Base-by-base conservation (phyloP, 2,329 filamentous ascomycete genomes). In the Rhynchosporium secalis region DNA sequence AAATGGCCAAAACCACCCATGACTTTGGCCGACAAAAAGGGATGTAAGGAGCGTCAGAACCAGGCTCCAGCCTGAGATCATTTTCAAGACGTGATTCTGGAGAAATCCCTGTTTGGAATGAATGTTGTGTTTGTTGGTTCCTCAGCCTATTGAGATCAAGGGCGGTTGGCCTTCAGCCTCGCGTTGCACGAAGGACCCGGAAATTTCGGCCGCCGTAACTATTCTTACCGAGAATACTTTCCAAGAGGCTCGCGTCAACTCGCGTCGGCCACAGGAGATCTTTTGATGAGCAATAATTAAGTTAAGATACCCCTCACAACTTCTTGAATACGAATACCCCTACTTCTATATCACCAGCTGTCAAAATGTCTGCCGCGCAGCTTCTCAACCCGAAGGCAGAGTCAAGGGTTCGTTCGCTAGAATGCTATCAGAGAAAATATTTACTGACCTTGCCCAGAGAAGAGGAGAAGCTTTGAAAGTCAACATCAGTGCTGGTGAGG, bases 341-440 rank as follows among this genome's bases (percentile, higher is more conserved):
- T 45, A 54, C 61, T 45, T 48, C 65, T 61, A 61, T 47, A 64
- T 66, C 49, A 51, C 33, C 29, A 59, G 58, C 40, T 64, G 57
- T 62, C 66, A 77, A 69, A 66, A 98, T 98, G 95, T 98, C 93
- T 80, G 95, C 95, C 72, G 93, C 95, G 75, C 94, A 98, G 81
- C 88, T 99, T 74, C 89, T 99, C 70, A 99, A 99, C 79, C 95
- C 95, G 66, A 99, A 99, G 83, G 95, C 95, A 74, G 95, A 99
- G 82, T 97, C 93, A 73, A 88, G 95, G 80, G 92, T 96, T 83
- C 73, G 90, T 81, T 66, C 68, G 63, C 66, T 31, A 64, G 54
- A 61, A 40, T 58, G 61, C 60, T 58, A 61, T 12, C 13, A 65
- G 62, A 64, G 61, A 65, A 61, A 62, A 58, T 68, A 66, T 70